Evolutionary conservation across 495 filamentous ascomycete species (phyloP), one percentile per base, ranked within the genome.

Genomic region (Lophiotrema nucula): DNA sequence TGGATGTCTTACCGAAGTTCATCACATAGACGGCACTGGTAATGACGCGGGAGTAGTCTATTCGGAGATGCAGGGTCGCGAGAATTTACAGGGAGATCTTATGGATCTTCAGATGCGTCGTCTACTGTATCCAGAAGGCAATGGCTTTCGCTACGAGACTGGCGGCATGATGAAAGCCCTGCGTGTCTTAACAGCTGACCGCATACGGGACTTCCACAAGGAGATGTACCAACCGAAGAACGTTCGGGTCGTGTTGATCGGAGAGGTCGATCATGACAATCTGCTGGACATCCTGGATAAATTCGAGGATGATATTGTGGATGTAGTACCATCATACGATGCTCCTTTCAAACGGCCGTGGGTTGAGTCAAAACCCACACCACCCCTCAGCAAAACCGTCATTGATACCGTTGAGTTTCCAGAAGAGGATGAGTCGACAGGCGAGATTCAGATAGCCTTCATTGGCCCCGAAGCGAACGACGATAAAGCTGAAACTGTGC

Each of bases 151-250:
- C 54, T 97, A 95, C 68, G 93, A 99, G 72, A 99, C 93, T 16
- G 93, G 95, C 1, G 93, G 93, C 39, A 89, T 97, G 87, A 95
- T 93, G 87, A 88, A 95, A 65, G 83, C 87, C 41, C 79, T 99
- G 19, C 82, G 93, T 45, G 85, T 90, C 18, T 70, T 99, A 38
- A 90, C 89, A 2, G 85, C 89, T 2, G 87, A 97, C 47, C 83
- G 89, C 18, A 99, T 99, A 64, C 84, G 95, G 6, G 81, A 80
- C 26, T 99, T 96, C 72, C 93, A 99, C 70, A 85, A 85, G 48
- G 87, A 91, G 52, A 99, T 99, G 95, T 99, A 99, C 65, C 92
- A 96, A 65, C 93, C 95, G 6, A 95, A 89, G 67, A 99, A 99
- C 67, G 73, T 99, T 59, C 95, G 92, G 61, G 69, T 97, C 48